Evolutionary conservation across 129 eudicot species (phyloP).

Genomic region (Flaveria ramosissima): DNA sequence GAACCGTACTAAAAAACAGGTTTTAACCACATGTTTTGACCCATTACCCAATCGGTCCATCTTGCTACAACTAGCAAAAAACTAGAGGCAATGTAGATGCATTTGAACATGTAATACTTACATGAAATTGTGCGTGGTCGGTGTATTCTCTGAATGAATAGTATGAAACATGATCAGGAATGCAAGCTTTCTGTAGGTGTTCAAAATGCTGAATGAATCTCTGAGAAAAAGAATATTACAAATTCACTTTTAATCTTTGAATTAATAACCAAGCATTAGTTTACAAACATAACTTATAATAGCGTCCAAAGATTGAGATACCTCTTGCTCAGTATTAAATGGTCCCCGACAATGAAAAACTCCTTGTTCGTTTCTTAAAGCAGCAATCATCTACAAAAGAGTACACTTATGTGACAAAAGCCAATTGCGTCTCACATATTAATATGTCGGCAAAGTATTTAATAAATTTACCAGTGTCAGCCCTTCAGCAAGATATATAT

Average conservation of each 20-base stretch:
- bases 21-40: background rate
- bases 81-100: background rate
- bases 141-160: slow-evolving; percentile 73
- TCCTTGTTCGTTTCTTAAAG: slow-evolving; percentile 76
- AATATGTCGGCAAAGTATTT: background rate
- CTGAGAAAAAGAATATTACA: slow-evolving; percentile 37
- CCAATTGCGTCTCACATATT: background rate
- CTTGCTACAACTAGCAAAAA: background rate
- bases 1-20: background rate
- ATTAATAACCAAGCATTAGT: background rate
- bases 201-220: slow-evolving; percentile 93
- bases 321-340: slow-evolving; percentile 96
- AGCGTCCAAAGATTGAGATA: slow-evolving; percentile 29
- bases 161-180: slow-evolving; percentile 81
- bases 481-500: slow-evolving; percentile 87
- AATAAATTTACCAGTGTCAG: slow-evolving; percentile 66
- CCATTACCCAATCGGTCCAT: background rate
- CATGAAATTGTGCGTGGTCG: slow-evolving; percentile 62
- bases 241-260: slow-evolving; percentile 13
- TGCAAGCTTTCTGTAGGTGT: slow-evolving; percentile 81
- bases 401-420: slow-evolving; percentile 4
- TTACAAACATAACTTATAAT: background rate
- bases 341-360: slow-evolving; percentile 62
- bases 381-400: slow-evolving; percentile 84
- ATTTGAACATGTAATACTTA: slow-evolving; percentile 40